These are phyloP conservation scores for Podaxis carcinomalis DNA, from an alignment of 768 basidiomycete genomes.

Conservation along the genomic window DNA sequence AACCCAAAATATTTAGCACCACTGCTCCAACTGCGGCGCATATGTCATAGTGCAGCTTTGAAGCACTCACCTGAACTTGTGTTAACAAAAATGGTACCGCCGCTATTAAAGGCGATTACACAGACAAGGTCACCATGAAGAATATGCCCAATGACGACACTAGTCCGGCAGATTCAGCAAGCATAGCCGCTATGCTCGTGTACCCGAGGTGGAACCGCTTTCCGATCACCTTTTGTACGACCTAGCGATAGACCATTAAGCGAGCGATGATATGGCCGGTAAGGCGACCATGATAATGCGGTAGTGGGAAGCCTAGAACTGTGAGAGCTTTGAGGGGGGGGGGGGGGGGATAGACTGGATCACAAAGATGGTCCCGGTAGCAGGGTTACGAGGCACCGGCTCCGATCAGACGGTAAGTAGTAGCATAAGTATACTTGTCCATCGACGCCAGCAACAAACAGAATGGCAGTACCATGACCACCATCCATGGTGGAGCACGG, in stretches of 20 bases:
- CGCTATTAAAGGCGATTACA: neutral
- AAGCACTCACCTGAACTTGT: neutral
- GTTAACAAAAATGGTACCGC: conserved; percentile 5
- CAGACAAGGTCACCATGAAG: neutral
- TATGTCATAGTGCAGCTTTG: neutral
- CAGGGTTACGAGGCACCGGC: neutral
- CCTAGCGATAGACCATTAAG: neutral
- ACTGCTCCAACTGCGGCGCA: neutral
- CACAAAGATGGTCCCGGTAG: neutral
- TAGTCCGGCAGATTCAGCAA: neutral
- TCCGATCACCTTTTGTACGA: neutral
- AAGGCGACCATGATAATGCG: neutral
- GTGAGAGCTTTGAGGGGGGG: neutral
- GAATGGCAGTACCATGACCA: neutral
- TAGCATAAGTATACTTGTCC: neutral
- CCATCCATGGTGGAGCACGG: neutral
- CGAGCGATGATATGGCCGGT: neutral
- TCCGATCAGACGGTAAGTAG: neutral
- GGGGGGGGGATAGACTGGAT: neutral
- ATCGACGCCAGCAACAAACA: neutral
- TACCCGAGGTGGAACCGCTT: neutral
- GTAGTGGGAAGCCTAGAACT: neutral
- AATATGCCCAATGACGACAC: conserved; percentile 3
- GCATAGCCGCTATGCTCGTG: neutral
- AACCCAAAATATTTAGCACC: neutral